Percentiles rank a stretch among this genome's conserved stretches.
Evolutionary conservation across 352 stramenopile genomes (phyloP).

Genomic region (Nothophytophthora sp.): DNA sequence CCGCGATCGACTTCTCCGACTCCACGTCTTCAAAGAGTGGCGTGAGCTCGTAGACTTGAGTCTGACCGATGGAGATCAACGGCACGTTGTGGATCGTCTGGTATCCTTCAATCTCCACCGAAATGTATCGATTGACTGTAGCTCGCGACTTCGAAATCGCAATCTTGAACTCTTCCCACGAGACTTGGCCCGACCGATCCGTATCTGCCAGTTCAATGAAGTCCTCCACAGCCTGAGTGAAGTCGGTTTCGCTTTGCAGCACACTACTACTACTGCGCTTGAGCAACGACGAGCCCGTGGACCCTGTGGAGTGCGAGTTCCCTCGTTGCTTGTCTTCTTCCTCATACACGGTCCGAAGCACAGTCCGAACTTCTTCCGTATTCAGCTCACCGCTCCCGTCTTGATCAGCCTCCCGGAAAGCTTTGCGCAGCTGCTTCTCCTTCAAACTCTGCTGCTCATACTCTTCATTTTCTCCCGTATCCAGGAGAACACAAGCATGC

Average conservation of each 20-base stretch:
- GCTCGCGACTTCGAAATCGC: constrained; percentile 78
- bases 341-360: constrained; percentile 73
- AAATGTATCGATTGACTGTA: constrained; percentile 71
- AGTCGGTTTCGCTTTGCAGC: constrained; percentile 55
- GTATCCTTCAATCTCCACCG: constrained; percentile 77
- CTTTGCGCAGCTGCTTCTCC: constrained; percentile 83
- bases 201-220: constrained; percentile 82
- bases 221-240: constrained; percentile 65
- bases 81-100: constrained; percentile 64
- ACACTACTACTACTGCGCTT: constrained; percentile 52
- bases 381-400: constrained; percentile 82
- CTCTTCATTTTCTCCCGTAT: constrained; percentile 71
- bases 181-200: constrained; percentile 76
- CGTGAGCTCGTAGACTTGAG: constrained; percentile 79
- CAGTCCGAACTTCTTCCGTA: constrained; percentile 70
- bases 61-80: constrained; percentile 67
- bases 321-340: constrained; percentile 61
- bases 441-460: constrained; percentile 82
- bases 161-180: constrained; percentile 87
- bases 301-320: constrained; percentile 22
- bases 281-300: constrained; percentile 28
- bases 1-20: constrained; percentile 59
- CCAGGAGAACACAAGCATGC: constrained; percentile 63
- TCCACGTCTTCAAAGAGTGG: constrained; percentile 77
- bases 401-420: constrained; percentile 74